Evolutionary conservation across 2,329 filamentous ascomycete genomes (phyloP).

Genomic region (Alternaria arborescens): DNA sequence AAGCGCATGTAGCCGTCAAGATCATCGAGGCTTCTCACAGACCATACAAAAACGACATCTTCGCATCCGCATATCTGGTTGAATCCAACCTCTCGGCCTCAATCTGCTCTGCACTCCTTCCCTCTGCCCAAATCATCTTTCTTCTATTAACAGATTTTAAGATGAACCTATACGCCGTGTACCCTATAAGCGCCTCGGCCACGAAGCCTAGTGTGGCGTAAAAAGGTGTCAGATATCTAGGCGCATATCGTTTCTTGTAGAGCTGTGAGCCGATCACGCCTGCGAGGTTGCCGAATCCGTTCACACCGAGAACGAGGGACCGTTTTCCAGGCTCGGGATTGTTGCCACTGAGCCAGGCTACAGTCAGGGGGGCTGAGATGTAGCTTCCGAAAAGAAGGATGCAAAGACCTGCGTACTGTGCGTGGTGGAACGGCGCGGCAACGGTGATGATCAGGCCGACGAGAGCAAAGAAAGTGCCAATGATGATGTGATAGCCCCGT

Average conservation of each 20-base stretch:
- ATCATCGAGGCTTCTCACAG: constrained; percentile 8
- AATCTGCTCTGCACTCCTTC: constrained; percentile 22
- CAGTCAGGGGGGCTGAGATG: constrained; percentile 32
- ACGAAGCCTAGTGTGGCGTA: constrained; percentile 37
- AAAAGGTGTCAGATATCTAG: constrained; percentile 29
- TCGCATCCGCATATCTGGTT: constrained; percentile 32
- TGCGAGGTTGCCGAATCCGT: constrained; percentile 38
- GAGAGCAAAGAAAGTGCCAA: constrained; percentile 55
- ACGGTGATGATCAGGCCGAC: constrained; percentile 35
- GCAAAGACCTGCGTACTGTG: constrained; percentile 30
- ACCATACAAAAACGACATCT: constrained; percentile 39
- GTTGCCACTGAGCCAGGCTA: constrained; percentile 36
- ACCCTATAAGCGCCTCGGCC: constrained; percentile 27
- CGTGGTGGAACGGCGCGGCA: constrained; percentile 8
- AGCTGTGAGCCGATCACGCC: constrained; percentile 34
- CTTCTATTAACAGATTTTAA: constrained; percentile 25
- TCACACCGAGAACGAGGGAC: constrained; percentile 30
- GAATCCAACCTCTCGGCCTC: constrained; percentile 28
- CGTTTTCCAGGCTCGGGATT: constrained; percentile 35
- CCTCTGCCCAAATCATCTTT: constrained; percentile 20
- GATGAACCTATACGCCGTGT: constrained; percentile 29
- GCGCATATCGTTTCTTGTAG: constrained; percentile 28
- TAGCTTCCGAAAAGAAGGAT: constrained; percentile 37
- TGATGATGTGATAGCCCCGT: constrained; percentile 53
- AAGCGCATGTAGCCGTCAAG: not conserved